Evolutionary conservation across 2,329 filamentous ascomycete genomes (phyloP), one percentile per base, ranked within the genome.

Genomic region (Talaromyces rugulosus): DNA sequence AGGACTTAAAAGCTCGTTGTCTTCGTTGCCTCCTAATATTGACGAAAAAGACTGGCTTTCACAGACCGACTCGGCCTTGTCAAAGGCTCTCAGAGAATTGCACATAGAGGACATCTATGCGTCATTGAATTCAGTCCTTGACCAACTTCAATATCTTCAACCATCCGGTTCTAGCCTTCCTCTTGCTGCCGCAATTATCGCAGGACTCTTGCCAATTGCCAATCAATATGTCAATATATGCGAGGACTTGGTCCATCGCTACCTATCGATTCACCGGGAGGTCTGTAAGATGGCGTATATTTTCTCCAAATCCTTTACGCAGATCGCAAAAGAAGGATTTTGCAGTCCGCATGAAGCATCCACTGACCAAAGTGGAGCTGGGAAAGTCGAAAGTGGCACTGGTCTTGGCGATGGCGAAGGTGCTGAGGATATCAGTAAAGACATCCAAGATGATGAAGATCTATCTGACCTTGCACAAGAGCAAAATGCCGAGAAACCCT

Each of bases 351-450:
- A 89, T 27, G 93, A 98, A 69, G 89, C 92, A 68, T 85, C 91
- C 47, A 86, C 88, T 56, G 86, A 88, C 61, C 83, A 87, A 57
- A 86, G 85, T 23, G 85, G 90, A 63, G 84, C 86, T 28, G 91
- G 93, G 12, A 90, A 96, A 68, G 81, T 97, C 33, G 94, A 99
- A 75, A 87, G 87, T 42, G 96, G 96, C 16, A 98, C 93, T 11
- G 96, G 95, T 36, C 86, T 99, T 28, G 96, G 95, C 23, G 95
- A 97, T 53, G 96, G 95, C 11, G 91, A 97, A 75, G 96, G 94
- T 18, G 93, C 90, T 4, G 93, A 99, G 72, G 94, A 99, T 75
- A 98, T 99, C 66, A 98, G 93, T 77, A 98, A 99, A 73, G 95
- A 99, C 70, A 89, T 99, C 54, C 87, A 91, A 65, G 89, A 94